phyloP scores from a whole-genome alignment of 2,329 filamentous ascomycete genomes.

The Cladosporium phlei region DNA sequence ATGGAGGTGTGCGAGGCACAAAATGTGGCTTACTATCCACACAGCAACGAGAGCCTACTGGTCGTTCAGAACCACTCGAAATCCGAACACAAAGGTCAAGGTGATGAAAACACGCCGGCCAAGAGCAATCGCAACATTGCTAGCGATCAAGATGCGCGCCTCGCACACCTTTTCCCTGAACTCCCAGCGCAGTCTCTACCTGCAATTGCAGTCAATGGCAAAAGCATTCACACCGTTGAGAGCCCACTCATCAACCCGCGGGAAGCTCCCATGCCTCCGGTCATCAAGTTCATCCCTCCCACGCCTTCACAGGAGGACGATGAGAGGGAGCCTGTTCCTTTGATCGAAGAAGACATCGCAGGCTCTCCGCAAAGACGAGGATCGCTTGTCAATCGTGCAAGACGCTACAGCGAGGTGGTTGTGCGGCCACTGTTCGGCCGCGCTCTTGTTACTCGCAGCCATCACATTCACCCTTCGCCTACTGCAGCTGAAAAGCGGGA shows the following conservation, averaged over 20 bases:
- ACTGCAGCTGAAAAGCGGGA: slow-evolving; percentile 27
- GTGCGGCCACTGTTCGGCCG: slow-evolving; percentile 38
- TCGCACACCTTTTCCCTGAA: background rate
- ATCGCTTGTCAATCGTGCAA: slow-evolving; percentile 40
- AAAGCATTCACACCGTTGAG: slow-evolving; percentile 36
- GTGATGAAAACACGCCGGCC: background rate
- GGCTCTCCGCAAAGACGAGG: slow-evolving; percentile 30
- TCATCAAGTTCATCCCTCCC: slow-evolving; percentile 52
- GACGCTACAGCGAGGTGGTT: slow-evolving; percentile 43
- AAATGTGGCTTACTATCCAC: slow-evolving; percentile 56
- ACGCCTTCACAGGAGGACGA: slow-evolving; percentile 44
- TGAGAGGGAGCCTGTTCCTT: slow-evolving; percentile 9
- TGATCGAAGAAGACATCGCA: slow-evolving; percentile 8
- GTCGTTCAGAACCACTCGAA: slow-evolving; percentile 51
- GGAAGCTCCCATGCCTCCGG: slow-evolving; percentile 53
- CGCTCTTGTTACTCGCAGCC: slow-evolving; percentile 6
- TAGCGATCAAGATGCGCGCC: background rate
- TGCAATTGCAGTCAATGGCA: slow-evolving; percentile 12
- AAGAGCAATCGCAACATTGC: background rate
- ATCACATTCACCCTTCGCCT: slow-evolving; percentile 16
- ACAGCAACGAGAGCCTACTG: slow-evolving; percentile 60
- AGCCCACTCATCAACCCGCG: slow-evolving; percentile 57
- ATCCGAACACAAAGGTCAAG: slow-evolving; percentile 14
- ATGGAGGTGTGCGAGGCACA: slow-evolving; percentile 57
- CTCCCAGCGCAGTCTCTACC: background rate